Conservation (phyloP, 2,329 filamentous ascomycete species). For the Fonsecaea erecta region DNA sequence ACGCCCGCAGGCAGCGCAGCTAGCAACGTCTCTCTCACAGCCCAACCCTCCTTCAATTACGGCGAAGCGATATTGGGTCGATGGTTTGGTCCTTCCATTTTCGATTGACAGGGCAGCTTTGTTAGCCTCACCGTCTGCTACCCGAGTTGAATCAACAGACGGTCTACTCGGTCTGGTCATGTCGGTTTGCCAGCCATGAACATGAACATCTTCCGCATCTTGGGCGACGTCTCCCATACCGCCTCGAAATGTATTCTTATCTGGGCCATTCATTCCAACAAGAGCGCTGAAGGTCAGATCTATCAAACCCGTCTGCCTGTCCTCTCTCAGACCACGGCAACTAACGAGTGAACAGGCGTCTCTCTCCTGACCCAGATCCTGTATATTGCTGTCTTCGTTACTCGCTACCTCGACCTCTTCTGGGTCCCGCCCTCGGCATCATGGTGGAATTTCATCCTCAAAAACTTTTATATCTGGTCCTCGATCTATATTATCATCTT, state of each 20-base stretch:
- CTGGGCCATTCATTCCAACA: constrained; percentile 85
- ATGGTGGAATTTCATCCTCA: constrained; percentile 78
- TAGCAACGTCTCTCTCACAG: not conserved
- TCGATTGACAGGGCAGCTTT: not conserved
- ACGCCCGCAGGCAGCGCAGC: not conserved
- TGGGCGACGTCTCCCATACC: constrained; percentile 83
- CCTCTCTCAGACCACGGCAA: not conserved
- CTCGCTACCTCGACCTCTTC: constrained; percentile 86
- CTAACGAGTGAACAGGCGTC: constrained; percentile 62
- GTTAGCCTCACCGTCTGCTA: not conserved
- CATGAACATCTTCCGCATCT: constrained; percentile 70
- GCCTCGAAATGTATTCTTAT: constrained; percentile 89
- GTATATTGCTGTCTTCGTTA: constrained; percentile 83
- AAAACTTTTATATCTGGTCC: constrained; percentile 83
- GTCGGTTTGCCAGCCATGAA: constrained; percentile 28
- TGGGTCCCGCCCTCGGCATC: constrained; percentile 42
- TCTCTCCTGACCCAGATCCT: constrained; percentile 87
- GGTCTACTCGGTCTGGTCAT: constrained; percentile 5
- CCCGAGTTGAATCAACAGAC: not conserved
- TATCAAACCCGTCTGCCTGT: not conserved
- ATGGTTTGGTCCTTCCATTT: not conserved
- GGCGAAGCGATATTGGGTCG: not conserved
- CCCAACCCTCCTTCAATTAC: not conserved
- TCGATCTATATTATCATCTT: constrained; percentile 84
- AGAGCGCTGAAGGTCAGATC: constrained; percentile 74